Percentiles rank a stretch among this genome's conserved stretches.
Conservation (phyloP, 257 asterid species). For the Agastache rugosa region DNA sequence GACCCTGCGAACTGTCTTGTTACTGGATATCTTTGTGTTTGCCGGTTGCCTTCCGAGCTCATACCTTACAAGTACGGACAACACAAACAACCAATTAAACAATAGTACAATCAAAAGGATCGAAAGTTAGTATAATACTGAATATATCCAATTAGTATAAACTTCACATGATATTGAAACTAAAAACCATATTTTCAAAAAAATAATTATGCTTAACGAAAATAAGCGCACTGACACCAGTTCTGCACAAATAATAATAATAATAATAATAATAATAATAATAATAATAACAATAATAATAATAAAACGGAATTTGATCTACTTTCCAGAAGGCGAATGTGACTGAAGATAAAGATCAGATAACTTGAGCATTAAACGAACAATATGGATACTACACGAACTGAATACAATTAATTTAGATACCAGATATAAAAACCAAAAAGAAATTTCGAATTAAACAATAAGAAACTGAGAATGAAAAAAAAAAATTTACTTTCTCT, state of each 20-base stretch:
- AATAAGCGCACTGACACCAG: background rate
- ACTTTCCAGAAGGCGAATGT: background rate
- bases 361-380: background rate
- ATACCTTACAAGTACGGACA: constrained; percentile 48
- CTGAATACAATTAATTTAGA: background rate
- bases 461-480: background rate
- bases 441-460: background rate
- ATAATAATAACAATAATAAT: background rate
- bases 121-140: background rate
- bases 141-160: background rate
- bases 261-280: background rate
- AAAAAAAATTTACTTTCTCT: constrained; percentile 62
- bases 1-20: constrained; percentile 72
- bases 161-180: background rate
- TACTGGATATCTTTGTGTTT: constrained; percentile 72
- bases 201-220: background rate
- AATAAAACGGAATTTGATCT: background rate
- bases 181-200: background rate
- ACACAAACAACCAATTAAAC: background rate
- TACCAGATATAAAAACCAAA: background rate
- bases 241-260: too few species aligned
- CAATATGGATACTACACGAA: background rate
- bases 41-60: constrained; percentile 91
- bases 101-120: background rate
- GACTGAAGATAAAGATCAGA: background rate